These are phyloP conservation scores for Aaosphaeria pasadenensis DNA, from an alignment of 2,329 filamentous ascomycete species.

Conservation along the genomic window DNA sequence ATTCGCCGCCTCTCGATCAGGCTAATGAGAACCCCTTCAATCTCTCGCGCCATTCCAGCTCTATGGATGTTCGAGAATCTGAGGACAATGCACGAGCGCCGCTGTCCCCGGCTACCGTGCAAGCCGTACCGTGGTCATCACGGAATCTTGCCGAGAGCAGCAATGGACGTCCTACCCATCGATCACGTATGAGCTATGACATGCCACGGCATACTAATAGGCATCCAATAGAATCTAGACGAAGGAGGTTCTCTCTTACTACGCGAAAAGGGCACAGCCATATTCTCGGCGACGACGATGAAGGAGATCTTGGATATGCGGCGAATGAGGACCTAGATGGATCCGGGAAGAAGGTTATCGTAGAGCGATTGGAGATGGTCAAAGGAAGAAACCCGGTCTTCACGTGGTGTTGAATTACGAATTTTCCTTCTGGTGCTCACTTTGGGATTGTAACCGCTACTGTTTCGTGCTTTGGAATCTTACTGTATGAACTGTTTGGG, in stretches of 20 bases:
- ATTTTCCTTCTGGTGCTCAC: background rate
- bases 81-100: conserved; percentile 14
- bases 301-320: conserved; percentile 91
- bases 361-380: conserved; percentile 91
- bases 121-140: conserved; percentile 28
- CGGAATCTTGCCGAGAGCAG: conserved; percentile 6
- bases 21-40: conserved; percentile 47
- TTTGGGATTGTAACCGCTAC: too few species aligned
- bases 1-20: conserved; percentile 50
- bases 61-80: conserved; percentile 34
- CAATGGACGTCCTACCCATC: conserved; percentile 23
- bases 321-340: conserved; percentile 93
- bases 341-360: conserved; percentile 89
- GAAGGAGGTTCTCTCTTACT: conserved; percentile 45
- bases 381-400: conserved; percentile 96
- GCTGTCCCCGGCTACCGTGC: conserved; percentile 33
- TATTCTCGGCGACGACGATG: conserved; percentile 67
- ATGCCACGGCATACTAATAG: conserved; percentile 25
- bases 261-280: conserved; percentile 25
- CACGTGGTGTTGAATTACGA: conserved; percentile 78
- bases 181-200: conserved; percentile 43
- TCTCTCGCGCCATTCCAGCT: conserved; percentile 44
- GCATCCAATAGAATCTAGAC: conserved; percentile 25
- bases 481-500: too few species aligned
- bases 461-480: too few species aligned